Evolutionary conservation across 2,329 filamentous ascomycete genomes (phyloP).

Genomic region (Colletotrichum tropicale): DNA sequence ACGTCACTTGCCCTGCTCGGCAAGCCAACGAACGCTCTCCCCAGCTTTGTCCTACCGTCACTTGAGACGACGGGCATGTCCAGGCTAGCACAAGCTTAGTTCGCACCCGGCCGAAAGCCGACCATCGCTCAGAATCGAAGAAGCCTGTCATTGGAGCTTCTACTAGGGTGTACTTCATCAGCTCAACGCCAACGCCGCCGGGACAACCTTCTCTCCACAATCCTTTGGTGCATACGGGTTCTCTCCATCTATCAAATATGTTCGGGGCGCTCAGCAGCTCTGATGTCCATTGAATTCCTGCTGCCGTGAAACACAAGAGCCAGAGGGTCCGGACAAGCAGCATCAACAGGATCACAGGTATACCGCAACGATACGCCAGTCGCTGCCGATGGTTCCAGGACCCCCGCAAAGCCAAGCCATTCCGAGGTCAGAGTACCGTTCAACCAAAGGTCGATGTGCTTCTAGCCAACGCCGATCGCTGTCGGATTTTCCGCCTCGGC

Average conservation of each 20-base stretch:
- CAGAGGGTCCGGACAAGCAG: too few relatives aligned
- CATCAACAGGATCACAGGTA: too few relatives aligned
- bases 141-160: not conserved
- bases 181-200: not conserved
- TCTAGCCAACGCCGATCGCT: constrained; percentile 17
- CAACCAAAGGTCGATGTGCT: constrained; percentile 4
- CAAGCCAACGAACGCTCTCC: not conserved
- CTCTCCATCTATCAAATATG: not conserved
- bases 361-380: too few relatives aligned
- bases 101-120: not conserved
- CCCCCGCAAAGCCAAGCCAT: constrained; percentile 16
- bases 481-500: constrained; percentile 16
- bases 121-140: not conserved
- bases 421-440: not conserved
- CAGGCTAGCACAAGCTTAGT: not conserved
- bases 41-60: constrained; percentile 3
- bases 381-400: constrained; percentile 7
- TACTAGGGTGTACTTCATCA: not conserved
- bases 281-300: not conserved
- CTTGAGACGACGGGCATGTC: not conserved
- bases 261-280: not conserved
- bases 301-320: too few relatives aligned
- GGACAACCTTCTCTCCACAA: not conserved
- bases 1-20: not conserved
- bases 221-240: not conserved